Evolutionary conservation across 1,284 basidiomycete species (phyloP).

Genomic region (Veloporphyrellus conicus): DNA sequence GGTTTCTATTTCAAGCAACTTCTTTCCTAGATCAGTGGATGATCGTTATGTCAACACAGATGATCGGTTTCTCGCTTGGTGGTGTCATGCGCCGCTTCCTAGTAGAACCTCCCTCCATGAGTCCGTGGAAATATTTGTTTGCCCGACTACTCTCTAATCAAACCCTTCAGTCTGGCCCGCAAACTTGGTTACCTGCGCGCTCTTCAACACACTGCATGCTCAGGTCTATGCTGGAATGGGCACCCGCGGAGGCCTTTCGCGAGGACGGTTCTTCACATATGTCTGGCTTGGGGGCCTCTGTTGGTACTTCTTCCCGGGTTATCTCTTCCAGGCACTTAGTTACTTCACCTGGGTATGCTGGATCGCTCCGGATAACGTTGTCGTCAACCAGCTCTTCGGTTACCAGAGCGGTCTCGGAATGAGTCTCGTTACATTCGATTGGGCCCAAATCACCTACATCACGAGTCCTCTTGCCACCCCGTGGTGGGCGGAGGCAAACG

Average conservation of each 20-base stretch:
- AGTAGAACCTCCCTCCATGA: constrained; percentile 87
- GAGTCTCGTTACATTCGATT: constrained; percentile 69
- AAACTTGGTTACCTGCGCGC: constrained; percentile 77
- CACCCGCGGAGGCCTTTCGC: constrained; percentile 60
- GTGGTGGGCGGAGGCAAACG: constrained; percentile 80
- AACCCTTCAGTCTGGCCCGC: constrained; percentile 70
- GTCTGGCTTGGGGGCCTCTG: constrained; percentile 52
- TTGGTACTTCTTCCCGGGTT: constrained; percentile 76
- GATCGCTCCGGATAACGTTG: constrained; percentile 69
- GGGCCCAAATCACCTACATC: constrained; percentile 57
- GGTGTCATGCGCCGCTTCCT: constrained; percentile 77
- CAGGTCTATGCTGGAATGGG: constrained; percentile 62
- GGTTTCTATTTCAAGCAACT: constrained; percentile 31
- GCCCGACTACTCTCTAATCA: constrained; percentile 5
- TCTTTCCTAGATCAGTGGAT: constrained; percentile 69
- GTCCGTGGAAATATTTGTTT: constrained; percentile 30
- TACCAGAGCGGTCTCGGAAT: constrained; percentile 74
- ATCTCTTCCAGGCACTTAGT: constrained; percentile 63
- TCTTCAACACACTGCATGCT: constrained; percentile 74
- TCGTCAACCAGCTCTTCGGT: constrained; percentile 77
- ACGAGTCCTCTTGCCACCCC: constrained; percentile 60
- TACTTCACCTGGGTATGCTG: constrained; percentile 73
- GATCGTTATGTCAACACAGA: constrained; percentile 78
- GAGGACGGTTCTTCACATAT: constrained; percentile 75
- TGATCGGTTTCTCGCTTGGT: constrained; percentile 85